Conservation (phyloP, 139 green algal species). For the Micromonas commoda region DNA sequence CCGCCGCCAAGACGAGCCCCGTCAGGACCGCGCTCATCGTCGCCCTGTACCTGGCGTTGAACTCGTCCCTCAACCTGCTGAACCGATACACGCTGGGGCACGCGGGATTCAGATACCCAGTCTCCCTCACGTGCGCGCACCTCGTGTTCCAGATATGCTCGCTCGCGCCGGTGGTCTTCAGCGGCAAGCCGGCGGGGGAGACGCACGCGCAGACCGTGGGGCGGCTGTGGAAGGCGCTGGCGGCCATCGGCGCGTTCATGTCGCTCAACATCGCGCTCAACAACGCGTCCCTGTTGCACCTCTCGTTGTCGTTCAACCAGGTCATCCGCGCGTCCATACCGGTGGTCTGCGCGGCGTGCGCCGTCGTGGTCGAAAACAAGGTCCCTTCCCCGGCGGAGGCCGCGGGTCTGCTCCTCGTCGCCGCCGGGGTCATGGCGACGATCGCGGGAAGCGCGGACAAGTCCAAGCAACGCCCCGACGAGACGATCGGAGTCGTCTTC, state of each 20-base stretch:
- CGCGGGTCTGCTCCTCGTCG: slow-evolving; percentile 44
- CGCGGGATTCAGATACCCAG: slow-evolving; percentile 52
- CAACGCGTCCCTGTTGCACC: slow-evolving; percentile 50
- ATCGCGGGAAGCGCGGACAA: slow-evolving; percentile 50
- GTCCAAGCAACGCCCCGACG: too few relatives aligned
- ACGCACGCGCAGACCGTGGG: slow-evolving; percentile 43
- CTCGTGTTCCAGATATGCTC: slow-evolving; percentile 51
- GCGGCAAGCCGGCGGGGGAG: neutral
- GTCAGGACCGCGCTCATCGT: neutral
- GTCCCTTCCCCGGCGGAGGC: slow-evolving; percentile 39
- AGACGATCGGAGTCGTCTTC: slow-evolving; percentile 38
- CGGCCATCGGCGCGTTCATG: slow-evolving; percentile 52
- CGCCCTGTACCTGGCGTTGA: slow-evolving; percentile 2
- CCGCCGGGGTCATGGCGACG: slow-evolving; percentile 49
- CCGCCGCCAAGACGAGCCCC: neutral
- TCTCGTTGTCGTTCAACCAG: slow-evolving; percentile 55
- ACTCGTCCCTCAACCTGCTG: slow-evolving; percentile 20
- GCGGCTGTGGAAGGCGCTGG: slow-evolving; percentile 47
- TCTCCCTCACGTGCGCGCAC: slow-evolving; percentile 53
- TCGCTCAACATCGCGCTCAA: slow-evolving; percentile 55
- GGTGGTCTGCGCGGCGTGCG: slow-evolving; percentile 47
- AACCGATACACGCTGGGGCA: slow-evolving; percentile 45
- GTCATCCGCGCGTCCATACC: slow-evolving; percentile 50
- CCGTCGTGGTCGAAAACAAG: slow-evolving; percentile 44
- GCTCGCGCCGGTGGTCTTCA: slow-evolving; percentile 45